Base-by-base conservation (phyloP, 331 rosid genomes). In the Dryas integrifolia region DNA sequence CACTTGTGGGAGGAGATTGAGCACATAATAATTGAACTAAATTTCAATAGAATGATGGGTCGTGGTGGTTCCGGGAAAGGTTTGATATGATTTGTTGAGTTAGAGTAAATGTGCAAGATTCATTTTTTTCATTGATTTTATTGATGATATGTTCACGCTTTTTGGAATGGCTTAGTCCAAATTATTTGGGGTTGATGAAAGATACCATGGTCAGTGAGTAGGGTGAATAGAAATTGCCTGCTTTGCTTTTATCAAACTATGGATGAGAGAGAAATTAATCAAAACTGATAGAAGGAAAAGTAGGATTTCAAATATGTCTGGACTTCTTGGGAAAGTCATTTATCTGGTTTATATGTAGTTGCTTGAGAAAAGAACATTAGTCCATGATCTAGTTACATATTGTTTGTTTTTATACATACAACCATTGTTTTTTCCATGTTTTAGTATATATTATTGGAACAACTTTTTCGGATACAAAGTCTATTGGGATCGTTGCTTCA, bases 1-100 rank as follows among this genome's bases (percentile, higher is more conserved):
- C 74, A 78, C 79, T 76, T 38, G 84, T 45, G 79, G 80, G 53
- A 43, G 69, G 21, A 21, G 21, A 21, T 21, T 21, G 21, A 21
- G 21, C 21, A 21, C 21, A 21, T 21, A 21, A 21, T 21, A 21
- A 21, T 21, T 21, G 21, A 21, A 21, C 21, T 21, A 21, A 21
- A 21, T 21, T 21, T 21, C 21, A 21, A 21, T 21, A 21, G 21
- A 21, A 21, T 21, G 21, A 21, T 21, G 21, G 21, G 21, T 21
- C 21, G 21, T 21, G 21, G 21, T 21, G 21, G 21, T 21, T 21
- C 21, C 21, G 21, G 21, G 21, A 21, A 21, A 21, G 21, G 21
- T 21, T 21, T 21, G 21, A 21, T 21, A 21, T 21, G 21, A 21
- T 21, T 21, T 21, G 21, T 21, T 21, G 21, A 21, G 21, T 21